Conservation (phyloP, 306 rosid species). For the Trichosanthes cucumerina region DNA sequence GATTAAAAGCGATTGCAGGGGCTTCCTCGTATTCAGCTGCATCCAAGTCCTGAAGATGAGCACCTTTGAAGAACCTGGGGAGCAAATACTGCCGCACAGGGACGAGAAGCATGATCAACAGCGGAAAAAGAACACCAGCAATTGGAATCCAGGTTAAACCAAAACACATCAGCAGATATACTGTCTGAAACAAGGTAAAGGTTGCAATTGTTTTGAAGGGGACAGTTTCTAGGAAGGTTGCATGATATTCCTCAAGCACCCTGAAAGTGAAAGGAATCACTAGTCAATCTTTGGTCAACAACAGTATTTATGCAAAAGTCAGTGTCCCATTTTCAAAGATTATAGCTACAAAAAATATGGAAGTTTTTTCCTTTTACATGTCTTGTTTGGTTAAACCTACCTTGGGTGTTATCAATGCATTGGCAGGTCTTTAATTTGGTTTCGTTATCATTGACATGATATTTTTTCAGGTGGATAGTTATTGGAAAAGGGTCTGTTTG, state of each 20-base stretch:
- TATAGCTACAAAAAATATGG: background rate
- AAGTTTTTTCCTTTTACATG: background rate
- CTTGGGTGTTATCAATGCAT: background rate
- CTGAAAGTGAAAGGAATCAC: conserved; percentile 21
- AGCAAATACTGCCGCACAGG: conserved; percentile 82
- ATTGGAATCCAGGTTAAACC: conserved; percentile 94
- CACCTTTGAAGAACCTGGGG: conserved; percentile 71
- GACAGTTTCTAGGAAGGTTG: conserved; percentile 70
- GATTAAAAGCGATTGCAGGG: conserved; percentile 67
- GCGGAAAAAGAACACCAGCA: conserved; percentile 89
- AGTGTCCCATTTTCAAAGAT: background rate
- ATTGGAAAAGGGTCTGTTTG: background rate
- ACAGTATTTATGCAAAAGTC: background rate
- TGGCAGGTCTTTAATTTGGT: background rate
- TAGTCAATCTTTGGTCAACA: background rate
- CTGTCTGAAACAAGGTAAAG: conserved; percentile 80
- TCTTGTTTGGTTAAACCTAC: background rate
- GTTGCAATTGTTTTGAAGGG: conserved; percentile 71
- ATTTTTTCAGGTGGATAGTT: background rate
- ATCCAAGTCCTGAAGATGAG: conserved; percentile 88
- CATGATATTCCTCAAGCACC: conserved; percentile 71
- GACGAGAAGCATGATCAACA: conserved; percentile 96
- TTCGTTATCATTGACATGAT: background rate
- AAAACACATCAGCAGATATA: conserved; percentile 79
- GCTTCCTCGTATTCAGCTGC: conserved; percentile 87